Percentiles rank a stretch among this genome's conserved stretches.
phyloP scores from a whole-genome alignment of 805 yeast genomes.

The Candida germanica region DNA sequence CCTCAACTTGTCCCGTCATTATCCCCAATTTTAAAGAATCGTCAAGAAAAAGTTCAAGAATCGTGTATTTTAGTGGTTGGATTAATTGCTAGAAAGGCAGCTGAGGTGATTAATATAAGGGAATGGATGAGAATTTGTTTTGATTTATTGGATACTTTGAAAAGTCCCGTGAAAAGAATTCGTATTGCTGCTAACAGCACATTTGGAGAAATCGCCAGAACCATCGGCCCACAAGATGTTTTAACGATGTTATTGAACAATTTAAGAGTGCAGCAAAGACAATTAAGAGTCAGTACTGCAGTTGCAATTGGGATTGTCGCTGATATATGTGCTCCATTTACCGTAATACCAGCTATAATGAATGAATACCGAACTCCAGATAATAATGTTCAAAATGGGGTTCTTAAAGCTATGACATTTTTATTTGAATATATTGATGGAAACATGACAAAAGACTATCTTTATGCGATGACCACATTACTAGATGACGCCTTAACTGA shows the following conservation, averaged over 20 bases:
- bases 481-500: conserved; percentile 88
- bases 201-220: conserved; percentile 86
- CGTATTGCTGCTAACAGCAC: conserved; percentile 84
- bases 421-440: conserved; percentile 90
- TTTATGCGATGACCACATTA: conserved; percentile 74
- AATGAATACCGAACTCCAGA: conserved; percentile 93
- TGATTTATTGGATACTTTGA: conserved; percentile 84
- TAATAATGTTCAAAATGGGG: conserved; percentile 91
- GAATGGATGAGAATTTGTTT: conserved; percentile 98
- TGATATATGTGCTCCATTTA: conserved; percentile 86
- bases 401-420: conserved; percentile 83
- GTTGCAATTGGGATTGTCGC: conserved; percentile 98
- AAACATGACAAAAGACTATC: conserved; percentile 68
- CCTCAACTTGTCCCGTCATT: conserved; percentile 80
- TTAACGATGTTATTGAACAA: conserved; percentile 79
- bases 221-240: conserved; percentile 95
- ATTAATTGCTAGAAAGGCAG: conserved; percentile 71
- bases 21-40: conserved; percentile 85
- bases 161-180: conserved; percentile 72
- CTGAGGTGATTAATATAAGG: conserved; percentile 80
- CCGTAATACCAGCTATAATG: conserved; percentile 92
- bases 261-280: conserved; percentile 90
- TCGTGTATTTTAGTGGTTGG: conserved; percentile 78
- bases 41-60: conserved; percentile 89
- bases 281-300: conserved; percentile 92